Evolutionary conservation across 2,329 filamentous ascomycete species (phyloP).

Genomic region (Xylaria arbuscula): DNA sequence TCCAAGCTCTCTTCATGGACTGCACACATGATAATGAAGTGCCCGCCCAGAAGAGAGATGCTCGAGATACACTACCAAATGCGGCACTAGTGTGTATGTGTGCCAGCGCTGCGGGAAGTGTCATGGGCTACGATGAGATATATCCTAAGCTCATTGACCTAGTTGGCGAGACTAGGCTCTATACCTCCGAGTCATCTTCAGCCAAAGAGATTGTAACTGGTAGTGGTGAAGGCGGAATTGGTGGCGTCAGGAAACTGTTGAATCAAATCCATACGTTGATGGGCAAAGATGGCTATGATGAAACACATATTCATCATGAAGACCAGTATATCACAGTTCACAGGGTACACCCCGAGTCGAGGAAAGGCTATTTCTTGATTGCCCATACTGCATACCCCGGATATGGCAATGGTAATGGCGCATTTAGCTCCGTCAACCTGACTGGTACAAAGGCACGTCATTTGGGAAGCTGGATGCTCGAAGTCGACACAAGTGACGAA

Average conservation of each 20-base stretch:
- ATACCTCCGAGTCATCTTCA: constrained; percentile 80
- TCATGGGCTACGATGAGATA: constrained; percentile 98
- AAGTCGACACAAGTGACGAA: constrained; percentile 82
- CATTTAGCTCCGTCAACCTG: constrained; percentile 82
- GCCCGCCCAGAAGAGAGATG: constrained; percentile 93
- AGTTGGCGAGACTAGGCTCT: constrained; percentile 86
- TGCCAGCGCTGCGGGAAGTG: constrained; percentile 90
- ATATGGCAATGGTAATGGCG: constrained; percentile 84
- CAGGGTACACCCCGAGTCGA: constrained; percentile 88
- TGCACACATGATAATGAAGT: constrained; percentile 99
- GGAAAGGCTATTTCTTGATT: constrained; percentile 94
- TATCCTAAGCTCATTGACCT: constrained; percentile 94
- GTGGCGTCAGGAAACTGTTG: constrained; percentile 88
- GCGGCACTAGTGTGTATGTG: constrained; percentile 97
- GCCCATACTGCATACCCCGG: constrained; percentile 96
- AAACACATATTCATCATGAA: constrained; percentile 97
- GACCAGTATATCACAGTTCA: constrained; percentile 97
- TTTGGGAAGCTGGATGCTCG: constrained; percentile 90
- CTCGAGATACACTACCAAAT: constrained; percentile 91
- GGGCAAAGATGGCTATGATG: constrained; percentile 93
- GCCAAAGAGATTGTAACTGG: constrained; percentile 69
- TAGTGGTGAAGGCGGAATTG: constrained; percentile 84
- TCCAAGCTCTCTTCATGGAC: constrained; percentile 98
- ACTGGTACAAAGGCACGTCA: constrained; percentile 86
- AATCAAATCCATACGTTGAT: constrained; percentile 96